Evolutionary conservation across 805 yeast genomes (phyloP).

Genomic region (Blastobotrys muscicola): DNA sequence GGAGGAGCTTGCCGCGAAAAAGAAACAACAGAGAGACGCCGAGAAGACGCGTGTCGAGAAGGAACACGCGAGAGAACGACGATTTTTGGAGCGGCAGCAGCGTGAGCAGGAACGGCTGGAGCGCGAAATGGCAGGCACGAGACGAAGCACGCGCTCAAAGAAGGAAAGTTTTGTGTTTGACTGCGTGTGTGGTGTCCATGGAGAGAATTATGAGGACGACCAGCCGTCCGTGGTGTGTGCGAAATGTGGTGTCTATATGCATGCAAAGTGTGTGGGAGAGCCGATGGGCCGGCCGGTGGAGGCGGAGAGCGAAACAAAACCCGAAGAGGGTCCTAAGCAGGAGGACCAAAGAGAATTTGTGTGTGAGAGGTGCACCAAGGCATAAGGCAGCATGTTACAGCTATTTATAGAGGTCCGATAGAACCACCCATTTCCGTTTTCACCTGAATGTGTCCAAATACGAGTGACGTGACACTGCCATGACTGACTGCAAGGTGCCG

Average conservation of each 20-base stretch:
- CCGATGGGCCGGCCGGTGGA: too few species aligned
- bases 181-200: conserved; percentile 32
- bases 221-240: conserved; percentile 29
- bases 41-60: conserved; percentile 3
- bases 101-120: conserved; percentile 10
- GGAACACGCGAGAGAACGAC: conserved; percentile 4
- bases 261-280: conserved; percentile 25
- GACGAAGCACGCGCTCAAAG: conserved; percentile 5
- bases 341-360: too few species aligned
- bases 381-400: too few species aligned
- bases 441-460: too few species aligned
- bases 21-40: conserved; percentile 8
- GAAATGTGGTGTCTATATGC: conserved; percentile 34
- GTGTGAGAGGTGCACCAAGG: too few species aligned
- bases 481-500: too few species aligned
- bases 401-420: too few species aligned
- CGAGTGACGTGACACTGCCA: too few species aligned
- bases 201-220: conserved; percentile 34
- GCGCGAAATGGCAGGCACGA: conserved; percentile 7
- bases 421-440: too few species aligned
- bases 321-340: too few species aligned
- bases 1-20: conserved; percentile 6
- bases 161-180: conserved; percentile 30
- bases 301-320: too few species aligned
- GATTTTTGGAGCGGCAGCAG: conserved; percentile 6